phyloP scores from a whole-genome alignment of 805 yeast genomes.

The Nakazawaea anatomiae region DNA sequence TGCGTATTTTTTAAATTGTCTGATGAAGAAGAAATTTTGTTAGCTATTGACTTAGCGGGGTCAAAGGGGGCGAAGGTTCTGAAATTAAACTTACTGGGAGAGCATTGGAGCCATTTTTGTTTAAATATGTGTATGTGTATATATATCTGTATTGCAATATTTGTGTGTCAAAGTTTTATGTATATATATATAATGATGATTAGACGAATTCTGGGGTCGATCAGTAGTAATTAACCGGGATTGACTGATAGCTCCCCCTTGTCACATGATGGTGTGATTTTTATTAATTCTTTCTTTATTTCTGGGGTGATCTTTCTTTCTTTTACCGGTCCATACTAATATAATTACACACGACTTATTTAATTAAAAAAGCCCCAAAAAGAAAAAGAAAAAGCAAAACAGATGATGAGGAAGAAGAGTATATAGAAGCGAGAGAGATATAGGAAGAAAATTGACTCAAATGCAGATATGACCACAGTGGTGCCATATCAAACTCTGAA shows the following conservation, averaged over 20 bases:
- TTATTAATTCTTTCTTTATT: too few relatives aligned
- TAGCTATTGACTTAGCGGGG: neutral
- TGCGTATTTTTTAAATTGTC: slow-evolving; percentile 3
- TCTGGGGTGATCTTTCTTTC: neutral
- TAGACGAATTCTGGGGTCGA: too few relatives aligned
- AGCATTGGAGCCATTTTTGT: neutral
- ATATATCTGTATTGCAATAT: neutral
- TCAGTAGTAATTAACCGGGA: too few relatives aligned
- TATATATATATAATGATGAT: too few relatives aligned
- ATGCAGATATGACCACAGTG: neutral
- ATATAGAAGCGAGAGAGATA: neutral
- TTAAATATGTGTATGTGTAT: neutral
- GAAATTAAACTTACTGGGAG: slow-evolving; percentile 1
- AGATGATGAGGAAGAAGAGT: too few relatives aligned
- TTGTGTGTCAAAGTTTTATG: too few relatives aligned
- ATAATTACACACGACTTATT: too few relatives aligned
- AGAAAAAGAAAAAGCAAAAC: too few relatives aligned
- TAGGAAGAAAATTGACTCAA: neutral
- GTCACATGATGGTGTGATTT: neutral
- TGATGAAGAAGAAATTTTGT: neutral
- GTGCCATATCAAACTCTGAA: neutral
- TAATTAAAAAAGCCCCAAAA: too few relatives aligned
- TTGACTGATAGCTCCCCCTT: neutral
- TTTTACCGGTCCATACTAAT: too few relatives aligned
- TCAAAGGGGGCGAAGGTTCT: too few relatives aligned